These are phyloP conservation scores for Primulina huaijiensis DNA, from an alignment of 257 asterid genomes.

Conservation along the genomic window DNA sequence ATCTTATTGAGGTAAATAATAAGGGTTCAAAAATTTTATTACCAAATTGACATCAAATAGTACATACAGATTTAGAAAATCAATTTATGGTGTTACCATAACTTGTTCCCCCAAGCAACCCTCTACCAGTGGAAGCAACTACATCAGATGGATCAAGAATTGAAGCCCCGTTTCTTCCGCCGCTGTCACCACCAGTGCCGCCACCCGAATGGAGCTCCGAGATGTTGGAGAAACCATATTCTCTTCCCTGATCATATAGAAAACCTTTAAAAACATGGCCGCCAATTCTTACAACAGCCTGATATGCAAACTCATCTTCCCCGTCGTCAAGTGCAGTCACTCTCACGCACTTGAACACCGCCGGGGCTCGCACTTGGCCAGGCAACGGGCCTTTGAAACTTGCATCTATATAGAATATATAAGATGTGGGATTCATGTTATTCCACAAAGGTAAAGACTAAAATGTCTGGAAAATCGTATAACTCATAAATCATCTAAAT, in stretches of 20 bases:
- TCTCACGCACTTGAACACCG: constrained; percentile 66
- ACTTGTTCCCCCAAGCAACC: constrained; percentile 55
- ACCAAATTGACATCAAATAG: no score
- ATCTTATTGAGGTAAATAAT: no score
- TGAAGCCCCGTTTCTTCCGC: constrained; percentile 28
- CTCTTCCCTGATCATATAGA: constrained; percentile 55
- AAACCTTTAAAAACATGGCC: constrained; percentile 82
- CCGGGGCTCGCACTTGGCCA: constrained; percentile 71
- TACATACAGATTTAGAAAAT: neutral
- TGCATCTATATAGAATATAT: constrained; percentile 30
- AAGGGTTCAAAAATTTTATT: no score
- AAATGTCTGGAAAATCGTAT: no score
- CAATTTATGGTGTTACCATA: constrained; percentile 50
- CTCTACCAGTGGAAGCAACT: constrained; percentile 39
- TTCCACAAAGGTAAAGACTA: no score
- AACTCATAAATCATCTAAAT: no score
- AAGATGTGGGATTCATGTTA: no score
- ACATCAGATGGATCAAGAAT: constrained; percentile 39
- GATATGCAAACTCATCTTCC: constrained; percentile 73
- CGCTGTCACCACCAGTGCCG: constrained; percentile 31
- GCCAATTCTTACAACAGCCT: constrained; percentile 63
- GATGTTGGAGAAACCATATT: constrained; percentile 40
- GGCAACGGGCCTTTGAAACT: constrained; percentile 58
- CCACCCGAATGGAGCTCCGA: constrained; percentile 70
- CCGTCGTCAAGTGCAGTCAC: constrained; percentile 70